A percentile compares a stretch with the other conserved stretches of the same genome.
Conservation (phyloP, 2,329 filamentous ascomycete genomes). For the Pseudogymnoascus sp. region DNA sequence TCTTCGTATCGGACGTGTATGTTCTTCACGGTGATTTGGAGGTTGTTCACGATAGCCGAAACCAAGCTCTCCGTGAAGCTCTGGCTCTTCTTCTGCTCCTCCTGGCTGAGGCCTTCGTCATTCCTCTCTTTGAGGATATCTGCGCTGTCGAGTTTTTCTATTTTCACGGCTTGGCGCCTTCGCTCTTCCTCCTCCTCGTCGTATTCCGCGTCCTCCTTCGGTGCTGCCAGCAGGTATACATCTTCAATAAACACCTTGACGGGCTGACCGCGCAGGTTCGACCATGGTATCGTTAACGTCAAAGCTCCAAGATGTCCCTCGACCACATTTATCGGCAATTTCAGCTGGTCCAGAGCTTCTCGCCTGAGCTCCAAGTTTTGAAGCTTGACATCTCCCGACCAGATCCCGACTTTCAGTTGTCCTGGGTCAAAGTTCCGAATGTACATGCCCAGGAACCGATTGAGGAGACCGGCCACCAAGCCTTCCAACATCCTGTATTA, state of each 20-base stretch:
- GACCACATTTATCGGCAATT: conserved; percentile 90
- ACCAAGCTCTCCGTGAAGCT: conserved; percentile 93
- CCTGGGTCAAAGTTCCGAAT: conserved; percentile 98
- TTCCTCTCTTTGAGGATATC: conserved; percentile 89
- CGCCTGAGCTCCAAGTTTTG: conserved; percentile 84
- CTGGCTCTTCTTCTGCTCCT: conserved; percentile 96
- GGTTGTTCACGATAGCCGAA: conserved; percentile 95
- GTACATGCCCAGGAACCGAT: conserved; percentile 99
- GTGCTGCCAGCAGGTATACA: conserved; percentile 90
- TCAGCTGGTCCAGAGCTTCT: conserved; percentile 94
- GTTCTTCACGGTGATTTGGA: conserved; percentile 96
- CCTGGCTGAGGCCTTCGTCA: conserved; percentile 84
- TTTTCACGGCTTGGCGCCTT: conserved; percentile 84
- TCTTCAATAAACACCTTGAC: conserved; percentile 94
- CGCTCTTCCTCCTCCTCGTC: conserved; percentile 87
- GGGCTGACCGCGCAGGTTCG: conserved; percentile 87
- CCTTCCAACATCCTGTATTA: conserved; percentile 82
- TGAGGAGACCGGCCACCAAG: conserved; percentile 91
- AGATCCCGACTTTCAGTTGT: conserved; percentile 97
- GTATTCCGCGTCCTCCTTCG: conserved; percentile 90
- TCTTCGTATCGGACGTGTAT: conserved; percentile 98
- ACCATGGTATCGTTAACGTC: conserved; percentile 93
- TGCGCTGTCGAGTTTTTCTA: conserved; percentile 96
- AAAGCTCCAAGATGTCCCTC: conserved; percentile 90
- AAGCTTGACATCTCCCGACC: conserved; percentile 96